Base-by-base conservation (phyloP, 2,329 filamentous ascomycete genomes). In the Orbilia oligospora region DNA sequence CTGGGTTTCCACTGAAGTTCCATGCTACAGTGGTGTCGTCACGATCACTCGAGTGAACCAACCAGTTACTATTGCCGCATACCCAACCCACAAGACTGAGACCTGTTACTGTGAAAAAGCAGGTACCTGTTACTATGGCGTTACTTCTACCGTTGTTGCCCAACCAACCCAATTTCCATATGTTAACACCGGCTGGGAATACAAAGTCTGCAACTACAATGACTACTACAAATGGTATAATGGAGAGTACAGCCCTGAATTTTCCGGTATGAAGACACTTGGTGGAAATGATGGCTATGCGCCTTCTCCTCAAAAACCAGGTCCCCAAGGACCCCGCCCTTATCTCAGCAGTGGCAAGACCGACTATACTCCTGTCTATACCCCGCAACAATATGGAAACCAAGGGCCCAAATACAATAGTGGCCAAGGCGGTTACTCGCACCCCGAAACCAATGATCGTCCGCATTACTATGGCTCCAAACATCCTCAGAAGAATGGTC, bases 171-270 rank as follows among this genome's bases (percentile, higher is more conserved):
- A 64, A 22, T 78, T 78, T 41, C 75, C 75, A 22, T 78, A 78
- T 24, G 48, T 78, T 22, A 78, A 78, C 27, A 68, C 36, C 30
- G 75, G 68, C 44, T 78, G 75, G 75, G 55, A 72, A 18, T 78
- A 78, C 20, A 63, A 78, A n/a, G 75, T 78, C 20, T 63, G 51
- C 48, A 48, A 71, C 24, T 78, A 72, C 46, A 69, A 68, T 20
- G 75, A 78, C 33, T 78, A 72, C 68, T 78, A 78, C 38, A 72
- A 72, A 27, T 72, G 63, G 61, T 72, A 68, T n/a, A 78, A 68
- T 38, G 75, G 75, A 18, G 75, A 78, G 30, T 68, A 78, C 27
- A 78, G 75, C 68, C 63, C 61, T 5, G 75, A 78, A 46, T 78
- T 64, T 41, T 68, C 68, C 30, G 63, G 75, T 12, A 33, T 5